These are phyloP conservation scores for Collybiopsis luxurians DNA, from an alignment of 768 basidiomycete species.

Conservation along the genomic window DNA sequence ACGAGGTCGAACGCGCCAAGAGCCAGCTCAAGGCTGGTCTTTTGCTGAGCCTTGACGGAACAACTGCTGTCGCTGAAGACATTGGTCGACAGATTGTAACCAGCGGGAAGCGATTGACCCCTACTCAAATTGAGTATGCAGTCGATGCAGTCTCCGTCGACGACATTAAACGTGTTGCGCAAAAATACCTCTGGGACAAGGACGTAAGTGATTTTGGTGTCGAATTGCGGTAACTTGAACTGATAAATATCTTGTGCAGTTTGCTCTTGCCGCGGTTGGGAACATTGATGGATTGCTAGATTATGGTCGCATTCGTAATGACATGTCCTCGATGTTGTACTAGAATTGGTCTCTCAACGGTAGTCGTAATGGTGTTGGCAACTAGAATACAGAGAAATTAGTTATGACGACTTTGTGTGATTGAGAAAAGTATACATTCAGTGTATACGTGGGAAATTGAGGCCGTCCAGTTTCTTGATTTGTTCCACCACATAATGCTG, in stretches of 20 bases:
- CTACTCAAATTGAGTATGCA: constrained; percentile 90
- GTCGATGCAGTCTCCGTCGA: constrained; percentile 85
- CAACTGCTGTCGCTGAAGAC: constrained; percentile 95
- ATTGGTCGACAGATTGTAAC: constrained; percentile 98
- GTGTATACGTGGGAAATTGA: too few relatives aligned
- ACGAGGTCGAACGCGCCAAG: constrained; percentile 96
- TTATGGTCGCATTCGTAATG: constrained; percentile 85
- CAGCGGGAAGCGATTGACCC: constrained; percentile 84
- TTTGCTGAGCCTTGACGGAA: constrained; percentile 89
- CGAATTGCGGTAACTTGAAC: background rate
- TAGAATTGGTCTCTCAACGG: constrained; percentile 46
- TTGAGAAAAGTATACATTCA: too few relatives aligned
- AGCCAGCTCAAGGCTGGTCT: constrained; percentile 96
- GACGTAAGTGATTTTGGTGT: constrained; percentile 56
- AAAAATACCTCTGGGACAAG: constrained; percentile 97
- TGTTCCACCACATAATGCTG: background rate
- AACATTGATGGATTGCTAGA: constrained; percentile 90
- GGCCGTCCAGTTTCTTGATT: background rate
- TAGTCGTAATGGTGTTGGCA: background rate
- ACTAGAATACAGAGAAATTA: too few relatives aligned
- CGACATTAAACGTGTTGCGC: constrained; percentile 92
- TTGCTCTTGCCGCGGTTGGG: constrained; percentile 88
- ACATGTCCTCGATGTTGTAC: constrained; percentile 79
- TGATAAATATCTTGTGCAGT: constrained; percentile 34
- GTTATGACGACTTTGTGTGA: too few relatives aligned